Evolutionary conservation across 78 protist species (phyloP).

Genomic region (Dictyostelium intermedium): DNA sequence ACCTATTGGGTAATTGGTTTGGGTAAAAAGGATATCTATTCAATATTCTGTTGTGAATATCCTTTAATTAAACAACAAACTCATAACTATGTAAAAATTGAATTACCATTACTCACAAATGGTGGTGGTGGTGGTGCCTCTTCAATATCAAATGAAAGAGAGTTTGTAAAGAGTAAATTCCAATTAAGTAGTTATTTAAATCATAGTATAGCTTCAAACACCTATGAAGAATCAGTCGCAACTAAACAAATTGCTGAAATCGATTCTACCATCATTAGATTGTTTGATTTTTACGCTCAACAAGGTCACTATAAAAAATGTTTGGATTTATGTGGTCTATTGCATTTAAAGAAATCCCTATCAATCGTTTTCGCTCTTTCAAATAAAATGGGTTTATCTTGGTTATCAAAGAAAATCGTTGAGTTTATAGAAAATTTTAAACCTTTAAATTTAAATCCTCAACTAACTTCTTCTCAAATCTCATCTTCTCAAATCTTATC

Average conservation of each 20-base stretch:
- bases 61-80: slow-evolving; percentile 44
- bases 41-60: slow-evolving; percentile 5
- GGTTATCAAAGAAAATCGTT: background rate
- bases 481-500: background rate
- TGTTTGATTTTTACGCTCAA: background rate
- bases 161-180: background rate
- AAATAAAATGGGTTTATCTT: background rate
- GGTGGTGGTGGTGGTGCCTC: background rate
- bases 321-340: background rate
- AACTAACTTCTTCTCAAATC: background rate
- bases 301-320: background rate
- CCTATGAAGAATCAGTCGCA: background rate
- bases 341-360: slow-evolving; percentile 52
- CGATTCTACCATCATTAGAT: slow-evolving; percentile 23
- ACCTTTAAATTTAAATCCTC: slow-evolving; percentile 1
- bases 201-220: background rate
- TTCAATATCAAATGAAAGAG: background rate
- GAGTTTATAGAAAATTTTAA: background rate
- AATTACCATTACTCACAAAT: background rate
- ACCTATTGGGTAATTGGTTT: slow-evolving; percentile 57
- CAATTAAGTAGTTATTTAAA: background rate
- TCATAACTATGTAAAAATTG: background rate
- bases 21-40: background rate
- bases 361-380: slow-evolving; percentile 21
- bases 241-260: background rate